Base-by-base conservation (phyloP, 768 basidiomycete species). In the Leucogyrophana mollusca region DNA sequence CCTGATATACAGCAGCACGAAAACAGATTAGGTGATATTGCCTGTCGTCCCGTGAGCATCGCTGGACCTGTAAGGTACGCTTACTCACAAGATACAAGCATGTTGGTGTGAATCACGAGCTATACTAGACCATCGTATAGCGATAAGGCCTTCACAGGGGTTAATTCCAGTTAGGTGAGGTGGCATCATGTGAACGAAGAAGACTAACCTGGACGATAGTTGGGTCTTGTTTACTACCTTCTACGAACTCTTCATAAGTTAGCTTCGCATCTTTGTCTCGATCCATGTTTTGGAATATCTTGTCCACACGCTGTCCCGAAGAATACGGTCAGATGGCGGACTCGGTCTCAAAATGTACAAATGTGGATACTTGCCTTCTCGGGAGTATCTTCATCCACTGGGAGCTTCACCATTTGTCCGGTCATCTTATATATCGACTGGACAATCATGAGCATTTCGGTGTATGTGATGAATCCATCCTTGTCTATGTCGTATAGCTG, bases 361-460 rank as follows among this genome's bases (percentile, higher is more conserved):
- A 43, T 27, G n/a, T 24, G 27, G 23, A 30, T 23, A 43, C 67
- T 43, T 57, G 83, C 94, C 90, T 98, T 99, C 69, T 98, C 94
- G 2, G 96, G 95, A n/a, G 96, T 99, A 71, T 98, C 94, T 69
- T 99, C 96, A 63, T 98, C 96, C 33, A 85, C 75, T n/a, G 96
- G 94, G 17, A 98, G 81, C 65, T 94, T 94, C 53, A 98, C 95
- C 94, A 98, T 97, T 67, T 94, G 85, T 16, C 96, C 96, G 4
- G 96, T 98, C 96, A 99, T 98, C 80, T 95, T 97, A 78, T 98
- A 99, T 72, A 99, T 99, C 36, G 92, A 87, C 58, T 87, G 82
- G 8, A 99, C 96, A 64, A 99, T 99, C 73, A 91, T 85, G 24
- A 98, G 83, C 96, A 99, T 99, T 73, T 99, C 96, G 61, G 94